These are phyloP conservation scores for Hymenoscyphus scutula DNA, from an alignment of 2,329 filamentous ascomycete genomes.

Conservation along the genomic window DNA sequence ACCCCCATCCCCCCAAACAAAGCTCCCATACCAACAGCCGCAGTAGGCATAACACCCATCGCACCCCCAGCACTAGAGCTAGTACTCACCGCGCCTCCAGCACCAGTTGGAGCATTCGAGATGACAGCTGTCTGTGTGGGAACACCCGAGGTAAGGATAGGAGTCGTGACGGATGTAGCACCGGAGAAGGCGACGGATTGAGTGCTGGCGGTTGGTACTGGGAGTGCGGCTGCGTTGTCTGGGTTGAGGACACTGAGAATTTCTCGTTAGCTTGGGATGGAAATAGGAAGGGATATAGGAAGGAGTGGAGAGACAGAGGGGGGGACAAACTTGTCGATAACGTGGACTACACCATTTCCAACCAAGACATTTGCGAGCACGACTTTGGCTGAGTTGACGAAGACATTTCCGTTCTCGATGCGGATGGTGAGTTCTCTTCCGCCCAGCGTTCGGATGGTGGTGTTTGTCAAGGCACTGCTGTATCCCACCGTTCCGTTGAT, in stretches of 20 bases:
- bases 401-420: slow-evolving; percentile 38
- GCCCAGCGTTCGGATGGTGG: slow-evolving; percentile 30
- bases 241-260: slow-evolving; percentile 57
- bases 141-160: slow-evolving; percentile 56
- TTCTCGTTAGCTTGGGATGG: no score
- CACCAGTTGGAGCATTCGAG: slow-evolving; percentile 24
- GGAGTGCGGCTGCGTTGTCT: slow-evolving; percentile 42
- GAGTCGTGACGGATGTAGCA: slow-evolving; percentile 46
- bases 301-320: background rate
- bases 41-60: slow-evolving; percentile 37
- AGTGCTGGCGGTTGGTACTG: slow-evolving; percentile 40
- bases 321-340: slow-evolving; percentile 44
- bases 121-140: slow-evolving; percentile 40
- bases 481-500: slow-evolving; percentile 33
- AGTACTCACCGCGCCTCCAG: slow-evolving; percentile 25
- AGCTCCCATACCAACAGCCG: slow-evolving; percentile 44
- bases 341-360: slow-evolving; percentile 37
- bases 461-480: slow-evolving; percentile 31
- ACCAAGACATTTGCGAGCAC: slow-evolving; percentile 37
- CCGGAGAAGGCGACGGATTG: slow-evolving; percentile 53
- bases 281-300: background rate
- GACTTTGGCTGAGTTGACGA: slow-evolving; percentile 40
- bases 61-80: slow-evolving; percentile 38
- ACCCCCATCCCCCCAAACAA: slow-evolving; percentile 42
- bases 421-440: slow-evolving; percentile 33